Evolutionary conservation across 2,329 filamentous ascomycete species (phyloP).

Genomic region (Exophiala calicioides): DNA sequence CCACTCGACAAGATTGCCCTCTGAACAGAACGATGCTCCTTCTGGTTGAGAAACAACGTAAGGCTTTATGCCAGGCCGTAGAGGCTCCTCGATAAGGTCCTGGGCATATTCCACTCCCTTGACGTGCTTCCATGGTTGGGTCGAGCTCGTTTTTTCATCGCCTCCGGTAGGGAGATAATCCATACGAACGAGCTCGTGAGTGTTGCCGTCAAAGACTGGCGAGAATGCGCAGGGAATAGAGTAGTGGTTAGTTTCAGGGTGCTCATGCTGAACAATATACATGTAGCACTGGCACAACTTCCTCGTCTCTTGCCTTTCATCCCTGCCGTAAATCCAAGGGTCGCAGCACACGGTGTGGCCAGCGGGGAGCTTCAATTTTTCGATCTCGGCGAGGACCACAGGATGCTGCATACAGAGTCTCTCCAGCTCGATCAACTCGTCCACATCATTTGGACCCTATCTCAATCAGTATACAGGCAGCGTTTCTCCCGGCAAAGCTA

Average conservation of each 20-base stretch:
- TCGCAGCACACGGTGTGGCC: neutral
- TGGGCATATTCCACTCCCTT: neutral
- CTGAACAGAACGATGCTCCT: constrained; percentile 65
- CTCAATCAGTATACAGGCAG: too few relatives aligned
- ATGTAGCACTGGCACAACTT: constrained; percentile 1
- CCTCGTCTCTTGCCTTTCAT: neutral
- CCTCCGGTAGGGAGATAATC: neutral
- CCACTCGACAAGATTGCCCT: constrained; percentile 57
- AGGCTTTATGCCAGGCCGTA: constrained; percentile 41
- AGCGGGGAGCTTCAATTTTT: constrained; percentile 1
- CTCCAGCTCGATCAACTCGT: neutral
- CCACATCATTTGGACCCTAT: neutral
- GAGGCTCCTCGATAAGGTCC: neutral
- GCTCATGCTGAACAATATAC: neutral
- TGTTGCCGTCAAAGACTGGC: neutral
- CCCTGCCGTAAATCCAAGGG: constrained; percentile 1
- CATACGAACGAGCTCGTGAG: constrained; percentile 1
- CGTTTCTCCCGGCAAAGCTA: too few relatives aligned
- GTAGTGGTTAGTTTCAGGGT: constrained; percentile 1
- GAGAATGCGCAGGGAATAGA: neutral
- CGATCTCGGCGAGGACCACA: neutral
- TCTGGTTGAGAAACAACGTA: constrained; percentile 72
- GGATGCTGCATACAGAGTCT: neutral
- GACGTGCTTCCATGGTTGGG: neutral
- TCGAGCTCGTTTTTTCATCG: neutral